Conservation (phyloP, 75 land plant species). For the Azolla pinnata region DNA sequence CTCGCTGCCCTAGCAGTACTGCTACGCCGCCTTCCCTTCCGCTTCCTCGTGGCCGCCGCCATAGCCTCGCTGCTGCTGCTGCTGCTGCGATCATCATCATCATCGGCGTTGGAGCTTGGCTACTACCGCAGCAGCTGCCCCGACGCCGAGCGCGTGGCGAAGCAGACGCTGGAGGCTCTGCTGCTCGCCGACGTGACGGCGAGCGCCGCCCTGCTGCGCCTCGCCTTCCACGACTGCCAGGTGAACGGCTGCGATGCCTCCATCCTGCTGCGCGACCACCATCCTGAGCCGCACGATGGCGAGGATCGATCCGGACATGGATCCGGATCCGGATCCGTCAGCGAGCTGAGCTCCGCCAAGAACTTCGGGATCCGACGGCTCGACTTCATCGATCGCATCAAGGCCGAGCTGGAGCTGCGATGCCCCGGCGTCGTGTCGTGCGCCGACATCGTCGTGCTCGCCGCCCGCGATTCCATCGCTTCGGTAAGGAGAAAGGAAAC, state of each 20-base stretch:
- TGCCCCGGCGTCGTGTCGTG: slow-evolving; percentile 45
- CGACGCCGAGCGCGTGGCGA: slow-evolving; percentile 15
- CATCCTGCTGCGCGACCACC: slow-evolving; percentile 10
- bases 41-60: too few relatives aligned
- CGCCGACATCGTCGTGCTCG: slow-evolving; percentile 38
- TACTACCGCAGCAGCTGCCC: slow-evolving; percentile 32
- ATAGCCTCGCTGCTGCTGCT: too few relatives aligned
- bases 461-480: slow-evolving; percentile 31
- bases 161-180: slow-evolving; percentile 3
- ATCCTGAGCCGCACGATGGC: neutral
- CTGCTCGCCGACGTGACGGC: slow-evolving; percentile 18
- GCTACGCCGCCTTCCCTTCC: too few relatives aligned
- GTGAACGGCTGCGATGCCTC: slow-evolving; percentile 19
- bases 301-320: too few relatives aligned
- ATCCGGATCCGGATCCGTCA: neutral
- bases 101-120: slow-evolving; percentile 20
- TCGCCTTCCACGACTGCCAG: slow-evolving; percentile 32
- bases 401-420: slow-evolving; percentile 6
- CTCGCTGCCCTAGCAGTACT: too few relatives aligned
- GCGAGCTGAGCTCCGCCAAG: slow-evolving; percentile 6
- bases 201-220: slow-evolving; percentile 17
- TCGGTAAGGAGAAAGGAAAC: neutral
- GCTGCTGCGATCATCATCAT: too few relatives aligned
- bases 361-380: slow-evolving; percentile 23
- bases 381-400: slow-evolving; percentile 14